Evolutionary conservation across 306 rosid species (phyloP), one percentile per base, ranked within the genome.

Genomic region (Potentilla sterilis): DNA sequence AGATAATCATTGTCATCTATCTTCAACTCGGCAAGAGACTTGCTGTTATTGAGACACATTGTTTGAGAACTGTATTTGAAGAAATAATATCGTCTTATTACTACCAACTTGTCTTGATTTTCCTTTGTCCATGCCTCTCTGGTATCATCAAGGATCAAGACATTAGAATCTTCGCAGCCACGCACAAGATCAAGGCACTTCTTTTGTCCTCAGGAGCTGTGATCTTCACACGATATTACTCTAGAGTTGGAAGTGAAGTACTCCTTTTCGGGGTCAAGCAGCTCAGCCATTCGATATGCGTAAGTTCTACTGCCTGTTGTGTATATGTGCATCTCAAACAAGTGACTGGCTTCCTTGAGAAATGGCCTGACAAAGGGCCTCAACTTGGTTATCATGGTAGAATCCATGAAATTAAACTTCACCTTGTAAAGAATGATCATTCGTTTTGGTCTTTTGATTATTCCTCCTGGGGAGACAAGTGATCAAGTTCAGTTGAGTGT

Each of bases 1-100:
- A 94, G 95, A 47, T 14, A 47, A 14, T 91, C 97, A 74, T 78
- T 73, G 80, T 47, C 52, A 47, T 47, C 52, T 1, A 6, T 47
- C 19, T 47, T 47, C 18, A 47, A 47, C 52, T 47, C 19, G 19
- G 52, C 52, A 13, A 47, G 52, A 47, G 52, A 47, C 6, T 12
- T 47, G 18, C 52, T 2, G 5, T 14, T 47, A 14, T 47, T 13
- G 6, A 14, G 52, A 19, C 52, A 47, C 19, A 47, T 47, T 47
- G 52, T 47, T 0, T 47, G 52, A 13, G 18, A 47, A 14, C 52
- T 47, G 52, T 47, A 47, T 47, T 47, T 13, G 52, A 51, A 51
- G 58, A 51, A 51, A 6, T 6, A 19, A 3, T 7, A 2, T 14
- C 54, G 1, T 47, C 24, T 18, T 7, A 19, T 52, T 3, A 52